Evolutionary conservation across 176 grass and related monocot species (phyloP), one percentile per base, ranked within the genome.

Genomic region (Secale cereale): DNA sequence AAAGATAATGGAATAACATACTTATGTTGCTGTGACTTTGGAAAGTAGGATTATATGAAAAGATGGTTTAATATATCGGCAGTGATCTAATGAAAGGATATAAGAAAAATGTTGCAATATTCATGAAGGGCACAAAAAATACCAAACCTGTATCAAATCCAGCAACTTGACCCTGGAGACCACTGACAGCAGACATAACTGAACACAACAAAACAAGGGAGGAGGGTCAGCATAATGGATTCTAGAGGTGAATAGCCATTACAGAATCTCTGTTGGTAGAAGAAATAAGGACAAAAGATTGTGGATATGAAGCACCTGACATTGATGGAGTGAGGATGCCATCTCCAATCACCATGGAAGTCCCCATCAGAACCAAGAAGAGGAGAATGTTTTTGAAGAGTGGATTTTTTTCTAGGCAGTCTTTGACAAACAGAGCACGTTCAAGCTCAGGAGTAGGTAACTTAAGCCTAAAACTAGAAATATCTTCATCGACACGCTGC

Each of bases 101-200:
- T 48, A 81, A 75, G 60, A 1, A 39, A 43, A 70, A 12, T 39
- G 5, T 37, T 65, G 13, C 48, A 36, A 5, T 82, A 60, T 31
- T 79, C 16, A 80, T 4, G 33, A 66, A 67, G 19, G 22, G 28
- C 17, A 60, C 32, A 79, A 2, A 31, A 16, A 82, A 28, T 75
- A 59, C 59, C 45, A 81, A 73, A 99, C 97, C 86, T 89, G 91
- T 89, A 72, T 88, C 77, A 78, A 99, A 94, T 82, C 97, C 97
- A 84, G 90, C 88, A 89, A 96, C 65, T 82, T 88, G 45, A 82
- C 91, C 97, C 80, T 96, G 89, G 45, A 99, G 93, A 82, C 97
- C 97, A 86, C 97, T 96, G 28, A 99, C 93, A 48, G 97, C 93
- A 79, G 97, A 99, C 93, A 99, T 99, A 20, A 99, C 93, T 96